Evolutionary conservation across 2,329 filamentous ascomycete genomes (phyloP).

Genomic region (Tolypocladium cylindrosporum): DNA sequence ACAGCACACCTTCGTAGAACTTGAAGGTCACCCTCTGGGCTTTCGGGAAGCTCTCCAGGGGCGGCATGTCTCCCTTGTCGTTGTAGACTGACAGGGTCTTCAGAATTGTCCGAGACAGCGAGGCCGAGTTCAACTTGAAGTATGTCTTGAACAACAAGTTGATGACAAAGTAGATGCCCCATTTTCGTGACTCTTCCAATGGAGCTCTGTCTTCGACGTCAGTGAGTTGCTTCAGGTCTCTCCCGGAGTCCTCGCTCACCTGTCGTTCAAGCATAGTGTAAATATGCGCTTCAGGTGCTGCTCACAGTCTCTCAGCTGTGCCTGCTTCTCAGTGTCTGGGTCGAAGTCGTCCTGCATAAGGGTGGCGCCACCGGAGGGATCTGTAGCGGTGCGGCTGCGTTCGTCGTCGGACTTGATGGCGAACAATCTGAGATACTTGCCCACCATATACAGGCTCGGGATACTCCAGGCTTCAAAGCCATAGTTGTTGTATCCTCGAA

Average conservation of each 20-base stretch:
- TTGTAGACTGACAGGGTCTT: slow-evolving; percentile 68
- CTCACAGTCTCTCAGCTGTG: slow-evolving; percentile 83
- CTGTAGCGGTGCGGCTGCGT: slow-evolving; percentile 27
- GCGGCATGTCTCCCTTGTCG: slow-evolving; percentile 67
- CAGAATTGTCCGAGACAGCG: slow-evolving; percentile 82
- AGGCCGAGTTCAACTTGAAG: slow-evolving; percentile 86
- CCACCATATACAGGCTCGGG: slow-evolving; percentile 77
- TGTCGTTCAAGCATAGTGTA: slow-evolving; percentile 78
- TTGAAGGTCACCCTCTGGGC: slow-evolving; percentile 92
- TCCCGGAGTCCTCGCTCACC: slow-evolving; percentile 40
- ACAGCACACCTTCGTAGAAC: slow-evolving; percentile 90
- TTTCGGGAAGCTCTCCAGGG: slow-evolving; percentile 69
- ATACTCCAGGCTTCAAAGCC: slow-evolving; percentile 86
- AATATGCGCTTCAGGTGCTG: slow-evolving; percentile 88
- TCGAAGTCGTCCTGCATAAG: slow-evolving; percentile 74
- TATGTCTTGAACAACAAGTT: slow-evolving; percentile 98
- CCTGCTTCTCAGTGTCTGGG: slow-evolving; percentile 64
- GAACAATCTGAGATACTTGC: slow-evolving; percentile 77
- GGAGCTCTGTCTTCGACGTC: slow-evolving; percentile 48
- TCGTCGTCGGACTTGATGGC: slow-evolving; percentile 85
- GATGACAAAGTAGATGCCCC: slow-evolving; percentile 92
- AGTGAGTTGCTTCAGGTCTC: background rate
- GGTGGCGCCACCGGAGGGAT: slow-evolving; percentile 26
- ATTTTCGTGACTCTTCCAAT: slow-evolving; percentile 86
- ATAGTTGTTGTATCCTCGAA: slow-evolving; percentile 68